Evolutionary conservation across 768 basidiomycete species (phyloP).

Genomic region (Ramaria rubella): DNA sequence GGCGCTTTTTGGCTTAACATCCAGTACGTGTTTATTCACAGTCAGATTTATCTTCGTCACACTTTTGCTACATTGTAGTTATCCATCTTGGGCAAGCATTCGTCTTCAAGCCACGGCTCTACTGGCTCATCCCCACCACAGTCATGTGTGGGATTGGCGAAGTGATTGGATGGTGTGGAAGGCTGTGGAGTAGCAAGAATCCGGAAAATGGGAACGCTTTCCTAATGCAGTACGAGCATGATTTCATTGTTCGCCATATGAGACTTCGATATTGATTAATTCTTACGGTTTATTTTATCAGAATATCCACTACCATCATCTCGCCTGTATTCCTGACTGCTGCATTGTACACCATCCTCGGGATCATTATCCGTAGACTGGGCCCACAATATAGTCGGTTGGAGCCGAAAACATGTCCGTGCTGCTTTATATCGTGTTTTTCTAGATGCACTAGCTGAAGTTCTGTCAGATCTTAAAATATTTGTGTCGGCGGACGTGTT

Average conservation of each 20-base stretch:
- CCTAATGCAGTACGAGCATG: conserved; percentile 26
- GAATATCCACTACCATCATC: conserved; percentile 42
- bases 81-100: conserved; percentile 15
- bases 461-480: neutral
- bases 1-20: conserved; percentile 11
- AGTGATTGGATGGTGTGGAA: conserved; percentile 21
- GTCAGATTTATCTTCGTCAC: neutral
- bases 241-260: too few species aligned
- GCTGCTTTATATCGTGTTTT: neutral
- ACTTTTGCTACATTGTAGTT: neutral
- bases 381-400: conserved; percentile 43
- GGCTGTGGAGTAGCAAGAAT: conserved; percentile 14
- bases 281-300: conserved; percentile 28
- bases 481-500: neutral
- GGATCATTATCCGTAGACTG: conserved; percentile 38
- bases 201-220: conserved; percentile 16
- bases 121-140: conserved; percentile 20
- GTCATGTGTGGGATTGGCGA: conserved; percentile 18
- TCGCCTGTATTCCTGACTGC: conserved; percentile 52
- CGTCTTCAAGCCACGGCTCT: conserved; percentile 9
- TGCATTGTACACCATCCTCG: conserved; percentile 54
- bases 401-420: conserved; percentile 37
- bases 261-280: neutral
- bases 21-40: too few species aligned
- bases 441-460: neutral